These are phyloP conservation scores for Chlamydomonas reinhardtii DNA, from an alignment of 163 green algal species.

Conservation along the genomic window DNA sequence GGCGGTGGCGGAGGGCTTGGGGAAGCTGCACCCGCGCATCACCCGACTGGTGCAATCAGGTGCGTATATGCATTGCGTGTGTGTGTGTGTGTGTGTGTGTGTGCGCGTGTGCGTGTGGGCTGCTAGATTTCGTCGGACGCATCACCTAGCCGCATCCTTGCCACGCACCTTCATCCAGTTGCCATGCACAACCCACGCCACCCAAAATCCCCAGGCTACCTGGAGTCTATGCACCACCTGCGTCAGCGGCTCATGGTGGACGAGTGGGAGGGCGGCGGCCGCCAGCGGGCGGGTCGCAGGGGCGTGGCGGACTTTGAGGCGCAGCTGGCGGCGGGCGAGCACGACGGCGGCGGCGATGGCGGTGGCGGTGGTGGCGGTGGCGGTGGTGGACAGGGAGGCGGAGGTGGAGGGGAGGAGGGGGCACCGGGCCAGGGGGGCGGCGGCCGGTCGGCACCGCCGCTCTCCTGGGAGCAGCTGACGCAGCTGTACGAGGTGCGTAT, in stretches of 20 bases:
- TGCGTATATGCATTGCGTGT: background rate
- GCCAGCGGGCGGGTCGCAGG: slow-evolving; percentile 27
- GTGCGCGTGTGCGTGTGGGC: no score
- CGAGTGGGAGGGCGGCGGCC: slow-evolving; percentile 45
- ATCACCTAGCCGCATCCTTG: no score
- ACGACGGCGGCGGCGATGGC: no score
- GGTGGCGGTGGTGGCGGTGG: no score
- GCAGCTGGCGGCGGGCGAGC: background rate
- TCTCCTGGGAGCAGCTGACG: slow-evolving; percentile 38
- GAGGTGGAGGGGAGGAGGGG: background rate
- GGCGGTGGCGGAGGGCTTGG: slow-evolving; percentile 33
- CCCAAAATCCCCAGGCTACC: no score
- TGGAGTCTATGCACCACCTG: slow-evolving; percentile 44
- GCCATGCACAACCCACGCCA: no score
- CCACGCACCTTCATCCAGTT: no score
- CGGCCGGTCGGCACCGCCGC: background rate
- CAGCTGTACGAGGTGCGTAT: slow-evolving; percentile 34
- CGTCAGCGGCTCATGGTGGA: slow-evolving; percentile 42
- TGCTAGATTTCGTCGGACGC: no score
- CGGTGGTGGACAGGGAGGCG: no score
- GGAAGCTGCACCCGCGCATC: slow-evolving; percentile 37
- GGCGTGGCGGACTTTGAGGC: slow-evolving; percentile 41
- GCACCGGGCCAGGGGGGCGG: background rate
- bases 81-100: no score
- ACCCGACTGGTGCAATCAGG: slow-evolving; percentile 44